phyloP scores from a whole-genome alignment of 1,284 basidiomycete genomes.

The Leucoagaricus sp. region DNA sequence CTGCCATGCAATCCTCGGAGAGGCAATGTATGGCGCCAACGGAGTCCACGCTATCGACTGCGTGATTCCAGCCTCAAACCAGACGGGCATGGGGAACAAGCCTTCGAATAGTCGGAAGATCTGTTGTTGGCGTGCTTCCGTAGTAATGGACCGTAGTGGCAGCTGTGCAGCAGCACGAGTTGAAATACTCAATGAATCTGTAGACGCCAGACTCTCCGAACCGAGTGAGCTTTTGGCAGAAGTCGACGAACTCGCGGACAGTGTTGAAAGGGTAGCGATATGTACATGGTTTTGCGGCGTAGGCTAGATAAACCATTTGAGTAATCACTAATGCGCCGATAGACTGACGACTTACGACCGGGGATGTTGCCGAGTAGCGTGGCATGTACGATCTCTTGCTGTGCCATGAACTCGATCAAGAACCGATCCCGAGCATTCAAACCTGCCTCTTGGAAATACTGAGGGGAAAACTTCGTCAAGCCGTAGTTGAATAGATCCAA shows the following conservation, averaged over 20 bases:
- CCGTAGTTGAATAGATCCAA: slow-evolving; percentile 67
- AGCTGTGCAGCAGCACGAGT: slow-evolving; percentile 47
- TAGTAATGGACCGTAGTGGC: background rate
- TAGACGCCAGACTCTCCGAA: slow-evolving; percentile 66
- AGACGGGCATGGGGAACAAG: slow-evolving; percentile 39
- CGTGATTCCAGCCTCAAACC: slow-evolving; percentile 53
- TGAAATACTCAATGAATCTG: slow-evolving; percentile 63
- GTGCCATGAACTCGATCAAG: slow-evolving; percentile 58
- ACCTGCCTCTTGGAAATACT: slow-evolving; percentile 60
- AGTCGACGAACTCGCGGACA: slow-evolving; percentile 63
- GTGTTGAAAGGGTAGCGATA: slow-evolving; percentile 62
- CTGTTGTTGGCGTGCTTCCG: background rate
- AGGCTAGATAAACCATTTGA: slow-evolving; percentile 20
- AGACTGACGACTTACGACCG: slow-evolving; percentile 29
- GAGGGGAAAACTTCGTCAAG: slow-evolving; percentile 50
- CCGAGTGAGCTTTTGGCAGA: slow-evolving; percentile 51
- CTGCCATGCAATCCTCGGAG: slow-evolving; percentile 53
- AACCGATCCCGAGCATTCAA: slow-evolving; percentile 54
- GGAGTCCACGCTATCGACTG: slow-evolving; percentile 68
- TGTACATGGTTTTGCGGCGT: slow-evolving; percentile 53
- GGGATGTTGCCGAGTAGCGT: slow-evolving; percentile 51
- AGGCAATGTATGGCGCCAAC: slow-evolving; percentile 55
- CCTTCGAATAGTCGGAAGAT: background rate
- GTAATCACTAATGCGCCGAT: no score
- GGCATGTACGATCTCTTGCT: slow-evolving; percentile 61